Conservation (phyloP, 2,329 filamentous ascomycete genomes). For the Clarireedia homoeocarpa region DNA sequence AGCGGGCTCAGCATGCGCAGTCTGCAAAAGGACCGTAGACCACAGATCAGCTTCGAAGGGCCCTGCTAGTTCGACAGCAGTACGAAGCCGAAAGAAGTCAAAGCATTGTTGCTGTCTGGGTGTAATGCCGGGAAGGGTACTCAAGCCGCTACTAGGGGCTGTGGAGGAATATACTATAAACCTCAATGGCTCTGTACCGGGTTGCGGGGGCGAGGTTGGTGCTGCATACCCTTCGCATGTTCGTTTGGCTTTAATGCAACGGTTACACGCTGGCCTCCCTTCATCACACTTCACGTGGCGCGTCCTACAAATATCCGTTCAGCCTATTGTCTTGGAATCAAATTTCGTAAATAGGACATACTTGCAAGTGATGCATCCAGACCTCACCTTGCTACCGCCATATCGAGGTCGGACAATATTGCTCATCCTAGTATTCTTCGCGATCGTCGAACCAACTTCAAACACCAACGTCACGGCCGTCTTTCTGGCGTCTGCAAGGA, state of each 20-base stretch:
- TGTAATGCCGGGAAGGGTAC: constrained; percentile 8
- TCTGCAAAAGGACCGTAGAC: constrained; percentile 12
- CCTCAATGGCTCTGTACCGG: not conserved
- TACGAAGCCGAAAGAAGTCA: constrained; percentile 14
- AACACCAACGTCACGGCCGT: not conserved
- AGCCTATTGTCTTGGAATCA: not conserved
- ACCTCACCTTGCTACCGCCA: constrained; percentile 3
- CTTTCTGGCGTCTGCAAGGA: not conserved
- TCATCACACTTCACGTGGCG: constrained; percentile 23
- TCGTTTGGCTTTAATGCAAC: constrained; percentile 15
- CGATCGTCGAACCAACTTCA: not conserved
- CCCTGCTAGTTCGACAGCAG: constrained; percentile 1
- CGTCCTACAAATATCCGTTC: constrained; percentile 6
- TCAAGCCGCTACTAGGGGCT: not conserved
- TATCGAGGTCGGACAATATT: not conserved
- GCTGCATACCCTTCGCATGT: constrained; percentile 19
- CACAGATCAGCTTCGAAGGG: constrained; percentile 15
- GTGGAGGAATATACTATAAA: not conserved
- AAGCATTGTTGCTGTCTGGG: constrained; percentile 10
- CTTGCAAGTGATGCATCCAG: constrained; percentile 12
- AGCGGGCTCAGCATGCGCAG: constrained; percentile 13
- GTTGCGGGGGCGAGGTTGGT: not conserved
- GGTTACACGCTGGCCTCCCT: constrained; percentile 14
- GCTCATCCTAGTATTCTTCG: not conserved
- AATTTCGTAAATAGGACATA: not conserved